These are phyloP conservation scores for Colletotrichum nymphaeae DNA, from an alignment of 2,329 filamentous ascomycete genomes.

Conservation along the genomic window DNA sequence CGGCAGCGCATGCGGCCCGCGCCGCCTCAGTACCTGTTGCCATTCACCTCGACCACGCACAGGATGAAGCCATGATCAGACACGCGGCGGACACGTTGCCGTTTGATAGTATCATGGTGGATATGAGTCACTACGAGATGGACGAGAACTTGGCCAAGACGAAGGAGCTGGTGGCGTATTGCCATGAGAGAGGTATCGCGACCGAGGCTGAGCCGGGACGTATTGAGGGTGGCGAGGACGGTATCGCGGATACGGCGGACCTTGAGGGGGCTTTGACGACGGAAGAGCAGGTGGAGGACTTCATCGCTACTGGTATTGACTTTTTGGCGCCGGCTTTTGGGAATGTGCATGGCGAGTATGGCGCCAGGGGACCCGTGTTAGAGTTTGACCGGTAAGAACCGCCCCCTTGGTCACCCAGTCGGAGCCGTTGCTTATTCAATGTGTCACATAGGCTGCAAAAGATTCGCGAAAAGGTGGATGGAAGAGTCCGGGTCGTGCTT, in stretches of 20 bases:
- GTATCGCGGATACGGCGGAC: constrained; percentile 69
- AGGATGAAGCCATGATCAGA: constrained; percentile 68
- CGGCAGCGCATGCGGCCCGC: no score
- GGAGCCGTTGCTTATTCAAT: not conserved
- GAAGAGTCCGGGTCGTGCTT: constrained; percentile 47
- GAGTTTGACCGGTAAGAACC: constrained; percentile 59
- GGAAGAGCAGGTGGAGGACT: constrained; percentile 75
- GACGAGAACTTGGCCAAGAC: constrained; percentile 76
- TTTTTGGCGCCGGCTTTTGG: constrained; percentile 81
- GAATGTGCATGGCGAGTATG: constrained; percentile 81
- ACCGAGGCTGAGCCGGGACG: constrained; percentile 77
- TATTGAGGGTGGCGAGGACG: constrained; percentile 74
- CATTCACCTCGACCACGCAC: constrained; percentile 76
- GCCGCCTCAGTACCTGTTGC: constrained; percentile 39
- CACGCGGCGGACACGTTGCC: constrained; percentile 64
- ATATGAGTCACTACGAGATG: constrained; percentile 80
- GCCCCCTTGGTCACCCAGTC: no score
- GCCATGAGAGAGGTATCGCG: constrained; percentile 71
- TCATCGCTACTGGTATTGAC: constrained; percentile 78
- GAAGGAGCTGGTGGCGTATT: constrained; percentile 69
- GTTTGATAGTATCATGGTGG: constrained; percentile 81
- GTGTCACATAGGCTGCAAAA: constrained; percentile 6
- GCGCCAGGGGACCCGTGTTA: constrained; percentile 69
- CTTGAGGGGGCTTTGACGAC: constrained; percentile 69
- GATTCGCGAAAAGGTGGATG: constrained; percentile 2